Conservation (phyloP, 352 stramenopile genomes). For the Phytophthora pseudosyringae region DNA sequence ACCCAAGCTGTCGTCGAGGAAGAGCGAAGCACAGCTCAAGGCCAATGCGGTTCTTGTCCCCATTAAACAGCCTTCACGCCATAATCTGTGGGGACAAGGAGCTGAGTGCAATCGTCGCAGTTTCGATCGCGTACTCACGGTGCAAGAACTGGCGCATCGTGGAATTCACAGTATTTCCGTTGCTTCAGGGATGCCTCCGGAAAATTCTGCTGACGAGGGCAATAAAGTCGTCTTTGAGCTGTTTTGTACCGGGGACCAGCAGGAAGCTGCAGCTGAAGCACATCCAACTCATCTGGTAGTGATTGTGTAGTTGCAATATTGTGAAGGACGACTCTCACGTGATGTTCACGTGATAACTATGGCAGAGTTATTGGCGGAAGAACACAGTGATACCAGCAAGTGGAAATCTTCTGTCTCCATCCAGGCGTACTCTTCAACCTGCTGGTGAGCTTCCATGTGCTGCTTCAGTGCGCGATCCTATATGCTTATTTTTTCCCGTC, state of each 20-base stretch:
- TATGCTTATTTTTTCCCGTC: not conserved
- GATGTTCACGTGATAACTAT: not conserved
- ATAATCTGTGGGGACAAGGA: slow-evolving; percentile 20
- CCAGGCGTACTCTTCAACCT: slow-evolving; percentile 5
- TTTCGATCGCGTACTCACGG: slow-evolving; percentile 19
- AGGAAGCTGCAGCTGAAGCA: slow-evolving; percentile 12
- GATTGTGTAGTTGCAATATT: not conserved
- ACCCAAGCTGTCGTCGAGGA: slow-evolving; percentile 14
- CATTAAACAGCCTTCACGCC: slow-evolving; percentile 3
- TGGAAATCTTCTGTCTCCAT: slow-evolving; percentile 17
- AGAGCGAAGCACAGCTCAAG: slow-evolving; percentile 33
- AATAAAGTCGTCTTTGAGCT: slow-evolving; percentile 26
- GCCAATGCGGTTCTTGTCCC: slow-evolving; percentile 36
- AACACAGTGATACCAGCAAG: slow-evolving; percentile 10
- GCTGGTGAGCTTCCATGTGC: slow-evolving; percentile 6
- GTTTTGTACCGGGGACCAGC: slow-evolving; percentile 32
- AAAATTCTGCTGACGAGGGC: not conserved
- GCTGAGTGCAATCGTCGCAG: slow-evolving; percentile 3
- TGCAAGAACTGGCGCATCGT: slow-evolving; percentile 19
- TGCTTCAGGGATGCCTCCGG: slow-evolving; percentile 15
- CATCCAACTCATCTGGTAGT: slow-evolving; percentile 39
- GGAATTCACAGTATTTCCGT: slow-evolving; percentile 35
- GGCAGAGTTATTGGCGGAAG: slow-evolving; percentile 58
- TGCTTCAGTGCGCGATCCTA: not conserved
- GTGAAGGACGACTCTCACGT: not conserved